These are phyloP conservation scores for Colletotrichum sp. DNA, from an alignment of 2,329 filamentous ascomycete genomes.

Conservation along the genomic window DNA sequence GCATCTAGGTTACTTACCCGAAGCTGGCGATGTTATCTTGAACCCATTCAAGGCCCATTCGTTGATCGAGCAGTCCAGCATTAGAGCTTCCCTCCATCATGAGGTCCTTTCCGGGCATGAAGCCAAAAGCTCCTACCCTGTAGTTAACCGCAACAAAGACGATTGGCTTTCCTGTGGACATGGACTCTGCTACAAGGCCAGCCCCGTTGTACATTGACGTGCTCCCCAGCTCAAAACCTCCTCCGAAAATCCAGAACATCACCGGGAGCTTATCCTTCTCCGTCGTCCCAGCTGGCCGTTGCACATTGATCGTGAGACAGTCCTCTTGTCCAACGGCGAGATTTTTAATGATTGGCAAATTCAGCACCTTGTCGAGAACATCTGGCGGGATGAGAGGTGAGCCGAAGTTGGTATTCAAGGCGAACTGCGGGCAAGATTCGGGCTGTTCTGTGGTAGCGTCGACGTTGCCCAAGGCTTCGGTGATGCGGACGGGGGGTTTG, in stretches of 20 bases:
- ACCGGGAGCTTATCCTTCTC: conserved; percentile 24
- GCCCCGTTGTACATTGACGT: conserved; percentile 21
- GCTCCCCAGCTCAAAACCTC: conserved; percentile 13
- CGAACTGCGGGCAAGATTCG: conserved; percentile 31
- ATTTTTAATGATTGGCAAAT: background rate
- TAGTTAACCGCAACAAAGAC: conserved; percentile 36
- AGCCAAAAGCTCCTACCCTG: conserved; percentile 33
- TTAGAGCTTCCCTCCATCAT: conserved; percentile 53
- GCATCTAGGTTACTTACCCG: no score
- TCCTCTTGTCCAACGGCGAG: conserved; percentile 32
- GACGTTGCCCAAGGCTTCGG: conserved; percentile 26
- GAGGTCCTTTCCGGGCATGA: conserved; percentile 33
- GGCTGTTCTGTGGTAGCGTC: conserved; percentile 47
- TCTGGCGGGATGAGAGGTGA: conserved; percentile 29
- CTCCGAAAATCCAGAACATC: conserved; percentile 17
- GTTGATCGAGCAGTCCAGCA: conserved; percentile 34
- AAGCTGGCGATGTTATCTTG: conserved; percentile 39
- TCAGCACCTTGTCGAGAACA: conserved; percentile 9
- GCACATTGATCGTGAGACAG: conserved; percentile 38
- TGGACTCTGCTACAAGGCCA: conserved; percentile 25
- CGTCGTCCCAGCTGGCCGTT: conserved; percentile 27
- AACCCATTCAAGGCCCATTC: conserved; percentile 41
- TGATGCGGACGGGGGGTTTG: conserved; percentile 41
- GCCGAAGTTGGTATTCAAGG: conserved; percentile 24
- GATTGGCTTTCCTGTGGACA: conserved; percentile 37